Base-by-base conservation (phyloP, 1,139 yeast species). In the Pichia sp. region DNA sequence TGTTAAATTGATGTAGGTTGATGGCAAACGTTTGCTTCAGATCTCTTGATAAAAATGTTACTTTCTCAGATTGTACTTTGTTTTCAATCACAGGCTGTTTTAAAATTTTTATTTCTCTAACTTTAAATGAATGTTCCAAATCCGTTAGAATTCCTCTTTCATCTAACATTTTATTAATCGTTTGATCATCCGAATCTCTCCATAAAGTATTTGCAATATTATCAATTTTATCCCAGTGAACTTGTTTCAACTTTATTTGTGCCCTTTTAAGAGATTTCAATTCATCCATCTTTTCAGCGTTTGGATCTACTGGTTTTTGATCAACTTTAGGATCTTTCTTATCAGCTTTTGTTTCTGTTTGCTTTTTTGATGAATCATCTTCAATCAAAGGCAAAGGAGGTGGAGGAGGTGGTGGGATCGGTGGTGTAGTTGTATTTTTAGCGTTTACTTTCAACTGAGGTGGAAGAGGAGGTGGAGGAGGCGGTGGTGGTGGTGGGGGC, bases 161-260 rank as follows among this genome's bases (percentile, higher is more conserved):
- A 46, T 78, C 71, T 44, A 89, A 72, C 45, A 74, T 78, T 0
- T 79, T 74, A 31, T 81, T 66, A 3, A 72, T 66, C 7, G 66
- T 63, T 51, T 72, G 79, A 47, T 67, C 69, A 43, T 74, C 74
- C 32, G 74, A 69, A 38, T 76, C 78, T n/a, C 73, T 74, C 98
- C 98, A 92, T 47, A 92, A 78, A 0, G 97, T 90, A 41, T 81
- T 76, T 41, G 81, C 78, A 42, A 87, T 81, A 53, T 73, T 68
- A 33, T 81, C 83, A 42, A 92, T 72, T 61, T 80, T 86, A 57
- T 90, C 96, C 97, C 97, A 92, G 63, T 92, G 98, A 74, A 92
- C 83, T 62, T 90, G 97, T 64, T 90, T 92, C 58, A 92, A 72
- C 55, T 81, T 83, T 25, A 77, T 70, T 49, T 76, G 76, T 4